These are phyloP conservation scores for Blastomyces percursus DNA, from an alignment of 2,329 filamentous ascomycete species.

Conservation along the genomic window DNA sequence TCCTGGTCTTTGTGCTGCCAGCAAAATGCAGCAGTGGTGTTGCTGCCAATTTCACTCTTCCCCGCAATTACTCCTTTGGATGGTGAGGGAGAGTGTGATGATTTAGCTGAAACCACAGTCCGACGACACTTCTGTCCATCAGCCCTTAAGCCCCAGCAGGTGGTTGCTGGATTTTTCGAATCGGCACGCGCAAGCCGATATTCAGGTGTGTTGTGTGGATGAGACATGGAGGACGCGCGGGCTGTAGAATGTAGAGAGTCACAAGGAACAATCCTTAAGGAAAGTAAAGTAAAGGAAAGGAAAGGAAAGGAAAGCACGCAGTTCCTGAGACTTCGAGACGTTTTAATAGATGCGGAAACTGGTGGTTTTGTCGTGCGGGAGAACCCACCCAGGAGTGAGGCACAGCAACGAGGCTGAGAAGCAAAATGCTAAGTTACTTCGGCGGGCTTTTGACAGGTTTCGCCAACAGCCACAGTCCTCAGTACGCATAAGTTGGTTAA, in stretches of 20 bases:
- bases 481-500: no score
- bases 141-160: constrained; percentile 78
- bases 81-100: constrained; percentile 21
- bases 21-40: constrained; percentile 53
- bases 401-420: neutral
- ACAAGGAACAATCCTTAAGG: neutral
- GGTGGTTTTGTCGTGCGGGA: no score
- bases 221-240: constrained; percentile 43
- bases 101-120: constrained; percentile 38
- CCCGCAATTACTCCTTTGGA: constrained; percentile 7
- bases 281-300: neutral
- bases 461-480: no score
- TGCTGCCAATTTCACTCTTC: constrained; percentile 11
- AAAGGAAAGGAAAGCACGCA: neutral
- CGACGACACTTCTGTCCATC: constrained; percentile 75
- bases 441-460: neutral
- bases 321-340: no score
- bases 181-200: constrained; percentile 66
- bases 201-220: constrained; percentile 66
- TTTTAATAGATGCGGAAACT: neutral
- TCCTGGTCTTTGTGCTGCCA: constrained; percentile 95
- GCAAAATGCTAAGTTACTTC: neutral
- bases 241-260: neutral
- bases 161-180: constrained; percentile 71
- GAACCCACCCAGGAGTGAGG: neutral